Conservation (phyloP, 192 early-diverging fungal genomes). For the Dissophora ornata region DNA sequence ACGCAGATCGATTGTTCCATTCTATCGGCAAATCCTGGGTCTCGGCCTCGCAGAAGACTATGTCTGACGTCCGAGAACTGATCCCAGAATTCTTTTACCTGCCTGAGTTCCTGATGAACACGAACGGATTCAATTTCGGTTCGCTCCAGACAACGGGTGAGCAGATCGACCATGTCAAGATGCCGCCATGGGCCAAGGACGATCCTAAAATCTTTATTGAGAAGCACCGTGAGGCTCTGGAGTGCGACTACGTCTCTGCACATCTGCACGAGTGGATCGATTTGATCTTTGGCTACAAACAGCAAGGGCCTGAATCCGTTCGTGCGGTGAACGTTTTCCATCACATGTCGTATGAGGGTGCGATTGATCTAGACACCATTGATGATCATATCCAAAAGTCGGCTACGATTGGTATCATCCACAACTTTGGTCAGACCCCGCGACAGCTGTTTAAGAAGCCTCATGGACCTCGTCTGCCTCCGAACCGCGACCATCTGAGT, state of each 20-base stretch:
- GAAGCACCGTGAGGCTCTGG: slow-evolving; percentile 81
- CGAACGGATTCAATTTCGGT: slow-evolving; percentile 76
- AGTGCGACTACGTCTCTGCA: slow-evolving; percentile 88
- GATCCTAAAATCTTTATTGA: slow-evolving; percentile 80
- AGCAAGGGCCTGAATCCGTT: slow-evolving; percentile 86
- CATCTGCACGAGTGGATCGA: slow-evolving; percentile 96
- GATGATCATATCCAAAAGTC: slow-evolving; percentile 89
- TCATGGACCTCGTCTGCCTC: slow-evolving; percentile 71
- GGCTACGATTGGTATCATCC: slow-evolving; percentile 92
- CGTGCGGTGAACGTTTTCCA: slow-evolving; percentile 95
- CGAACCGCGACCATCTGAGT: slow-evolving; percentile 50
- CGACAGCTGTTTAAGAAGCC: slow-evolving; percentile 88
- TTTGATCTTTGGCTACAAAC: slow-evolving; percentile 96
- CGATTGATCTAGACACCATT: slow-evolving; percentile 91
- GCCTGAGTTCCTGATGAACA: slow-evolving; percentile 89
- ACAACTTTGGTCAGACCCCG: slow-evolving; percentile 98
- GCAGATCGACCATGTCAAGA: slow-evolving; percentile 76
- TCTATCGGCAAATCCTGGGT: slow-evolving; percentile 81
- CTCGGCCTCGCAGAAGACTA: slow-evolving; percentile 76
- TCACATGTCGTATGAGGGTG: slow-evolving; percentile 96
- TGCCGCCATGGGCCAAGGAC: slow-evolving; percentile 89
- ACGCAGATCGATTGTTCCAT: slow-evolving; percentile 84
- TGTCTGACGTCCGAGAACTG: slow-evolving; percentile 91
- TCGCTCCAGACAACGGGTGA: slow-evolving; percentile 65
- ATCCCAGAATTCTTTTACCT: slow-evolving; percentile 97